phyloP scores from a whole-genome alignment of 2,329 filamentous ascomycete species.

The Claviceps sp. region DNA sequence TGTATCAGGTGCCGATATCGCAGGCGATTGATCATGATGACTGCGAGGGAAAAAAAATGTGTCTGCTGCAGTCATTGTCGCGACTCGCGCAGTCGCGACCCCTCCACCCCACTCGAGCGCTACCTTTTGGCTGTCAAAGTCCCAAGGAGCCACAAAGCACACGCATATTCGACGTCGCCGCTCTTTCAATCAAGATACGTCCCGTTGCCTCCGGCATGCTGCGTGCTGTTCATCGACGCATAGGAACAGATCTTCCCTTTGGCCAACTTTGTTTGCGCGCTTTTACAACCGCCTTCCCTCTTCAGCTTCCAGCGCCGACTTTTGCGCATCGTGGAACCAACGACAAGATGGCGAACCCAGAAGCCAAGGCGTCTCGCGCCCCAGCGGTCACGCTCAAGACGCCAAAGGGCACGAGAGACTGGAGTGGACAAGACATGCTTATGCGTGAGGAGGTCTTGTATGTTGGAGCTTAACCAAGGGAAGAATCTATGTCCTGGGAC shows the following conservation, averaged over 20 bases:
- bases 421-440: slow-evolving; percentile 65
- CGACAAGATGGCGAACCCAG: slow-evolving; percentile 19
- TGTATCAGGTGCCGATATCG: not conserved
- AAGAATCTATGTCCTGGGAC: not conserved
- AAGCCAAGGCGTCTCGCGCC: slow-evolving; percentile 32
- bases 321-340: slow-evolving; percentile 1
- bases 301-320: not conserved
- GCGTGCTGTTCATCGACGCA: slow-evolving; percentile 7
- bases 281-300: not conserved
- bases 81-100: not conserved
- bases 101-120: slow-evolving; percentile 3
- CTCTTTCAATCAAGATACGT: slow-evolving; percentile 2
- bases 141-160: slow-evolving; percentile 7
- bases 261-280: slow-evolving; percentile 3
- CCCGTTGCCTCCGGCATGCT: slow-evolving; percentile 9
- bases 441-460: slow-evolving; percentile 66
- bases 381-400: slow-evolving; percentile 50
- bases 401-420: slow-evolving; percentile 85
- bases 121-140: slow-evolving; percentile 6
- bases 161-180: slow-evolving; percentile 5
- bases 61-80: slow-evolving; percentile 1
- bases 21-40: not conserved
- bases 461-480: not conserved
- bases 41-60: not conserved
- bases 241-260: not conserved